phyloP scores from a whole-genome alignment of 257 asterid species.

The Scutellaria galericulata region DNA sequence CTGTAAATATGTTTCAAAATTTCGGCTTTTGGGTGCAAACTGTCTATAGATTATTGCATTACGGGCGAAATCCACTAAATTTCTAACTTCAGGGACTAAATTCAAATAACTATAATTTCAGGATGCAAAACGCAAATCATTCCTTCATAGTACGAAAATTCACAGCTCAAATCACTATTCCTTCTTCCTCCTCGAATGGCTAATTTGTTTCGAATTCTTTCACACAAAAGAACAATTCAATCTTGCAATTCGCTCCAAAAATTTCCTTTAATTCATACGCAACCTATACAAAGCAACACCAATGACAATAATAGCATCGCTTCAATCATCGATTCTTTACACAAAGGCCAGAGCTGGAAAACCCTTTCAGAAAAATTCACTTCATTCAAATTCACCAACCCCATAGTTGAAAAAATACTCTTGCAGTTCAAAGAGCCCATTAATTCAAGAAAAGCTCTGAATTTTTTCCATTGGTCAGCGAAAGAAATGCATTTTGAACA shows the following conservation, averaged over 20 bases:
- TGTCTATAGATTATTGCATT: background rate
- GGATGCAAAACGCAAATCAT: slow-evolving; percentile 3
- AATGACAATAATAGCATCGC: slow-evolving; percentile 32
- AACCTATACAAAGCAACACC: slow-evolving; percentile 13
- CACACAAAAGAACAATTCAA: slow-evolving; percentile 19
- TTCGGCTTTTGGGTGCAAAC: background rate
- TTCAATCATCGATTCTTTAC: slow-evolving; percentile 55
- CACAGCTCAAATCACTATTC: background rate
- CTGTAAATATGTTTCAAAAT: background rate
- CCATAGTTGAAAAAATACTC: slow-evolving; percentile 52
- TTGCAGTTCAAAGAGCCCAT: slow-evolving; percentile 66
- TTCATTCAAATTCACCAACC: slow-evolving; percentile 47
- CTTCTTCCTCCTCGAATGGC: slow-evolving; percentile 31
- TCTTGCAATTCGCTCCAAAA: slow-evolving; percentile 14
- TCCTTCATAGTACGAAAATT: background rate
- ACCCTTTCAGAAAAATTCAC: slow-evolving; percentile 48
- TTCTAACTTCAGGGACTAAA: background rate
- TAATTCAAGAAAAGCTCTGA: slow-evolving; percentile 69
- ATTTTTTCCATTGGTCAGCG: slow-evolving; percentile 79
- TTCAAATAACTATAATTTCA: background rate
- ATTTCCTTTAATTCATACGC: slow-evolving; percentile 31
- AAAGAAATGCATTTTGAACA: slow-evolving; percentile 47
- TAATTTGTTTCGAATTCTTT: slow-evolving; percentile 30
- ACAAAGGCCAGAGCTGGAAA: slow-evolving; percentile 59
- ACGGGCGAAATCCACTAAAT: background rate